Evolutionary conservation across 768 basidiomycete genomes (phyloP).

Genomic region (Trichaptum fuscoviolaceum): DNA sequence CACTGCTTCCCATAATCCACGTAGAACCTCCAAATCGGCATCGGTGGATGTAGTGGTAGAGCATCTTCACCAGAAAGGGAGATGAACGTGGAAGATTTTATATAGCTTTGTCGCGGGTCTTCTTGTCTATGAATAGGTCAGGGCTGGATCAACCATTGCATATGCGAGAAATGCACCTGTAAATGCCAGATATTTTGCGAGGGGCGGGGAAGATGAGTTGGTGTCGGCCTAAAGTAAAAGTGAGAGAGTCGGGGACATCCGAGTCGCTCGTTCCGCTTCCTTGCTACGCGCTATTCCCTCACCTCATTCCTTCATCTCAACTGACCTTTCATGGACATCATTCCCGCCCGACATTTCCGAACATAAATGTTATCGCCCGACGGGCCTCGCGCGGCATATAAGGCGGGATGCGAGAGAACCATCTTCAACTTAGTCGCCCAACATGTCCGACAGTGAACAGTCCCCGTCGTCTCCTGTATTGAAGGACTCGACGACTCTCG

Average conservation of each 20-base stretch:
- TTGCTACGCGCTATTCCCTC: no score
- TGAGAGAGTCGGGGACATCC: not conserved
- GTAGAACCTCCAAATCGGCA: constrained; percentile 68
- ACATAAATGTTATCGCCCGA: not conserved
- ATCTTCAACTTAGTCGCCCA: not conserved
- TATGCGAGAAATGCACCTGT: constrained; percentile 52
- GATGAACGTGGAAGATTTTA: constrained; percentile 73
- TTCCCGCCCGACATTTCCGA: not conserved
- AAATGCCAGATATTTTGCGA: constrained; percentile 90
- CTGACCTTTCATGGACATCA: not conserved
- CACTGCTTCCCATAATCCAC: constrained; percentile 87
- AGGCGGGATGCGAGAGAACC: not conserved
- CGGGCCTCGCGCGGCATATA: not conserved
- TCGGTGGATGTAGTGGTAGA: constrained; percentile 54
- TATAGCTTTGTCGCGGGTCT: constrained; percentile 86
- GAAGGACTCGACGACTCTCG: not conserved
- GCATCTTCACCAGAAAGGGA: constrained; percentile 55
- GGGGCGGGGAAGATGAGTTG: constrained; percentile 42
- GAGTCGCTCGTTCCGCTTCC: not conserved
- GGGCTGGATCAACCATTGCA: constrained; percentile 5
- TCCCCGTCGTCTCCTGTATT: not conserved
- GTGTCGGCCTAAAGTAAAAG: not conserved
- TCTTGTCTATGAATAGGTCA: constrained; percentile 60
- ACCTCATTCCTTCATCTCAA: not conserved
- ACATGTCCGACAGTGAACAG: not conserved